Evolutionary conservation across 164 flowering plant genomes (phyloP).

Genomic region (Platanus orientalis): DNA sequence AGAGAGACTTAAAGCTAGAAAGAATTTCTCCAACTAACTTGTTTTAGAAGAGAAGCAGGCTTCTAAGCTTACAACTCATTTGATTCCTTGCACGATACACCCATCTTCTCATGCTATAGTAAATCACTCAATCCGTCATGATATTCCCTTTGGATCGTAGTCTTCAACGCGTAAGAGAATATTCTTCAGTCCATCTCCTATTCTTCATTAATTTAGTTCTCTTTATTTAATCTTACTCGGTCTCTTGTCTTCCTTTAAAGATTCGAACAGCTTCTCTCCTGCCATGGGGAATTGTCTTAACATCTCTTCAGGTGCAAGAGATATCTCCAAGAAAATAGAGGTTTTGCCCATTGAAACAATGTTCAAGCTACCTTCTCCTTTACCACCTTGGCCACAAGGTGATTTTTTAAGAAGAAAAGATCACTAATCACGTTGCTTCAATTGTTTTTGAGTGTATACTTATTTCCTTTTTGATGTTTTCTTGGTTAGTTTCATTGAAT

Average conservation of each 20-base stretch:
- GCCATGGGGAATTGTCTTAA: constrained; percentile 34
- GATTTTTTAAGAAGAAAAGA: background rate
- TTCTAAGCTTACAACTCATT: background rate
- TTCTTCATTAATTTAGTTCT: background rate
- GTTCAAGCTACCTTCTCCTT: constrained; percentile 57
- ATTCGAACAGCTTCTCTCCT: background rate
- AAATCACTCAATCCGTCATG: background rate
- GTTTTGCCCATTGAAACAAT: constrained; percentile 36
- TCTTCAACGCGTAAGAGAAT: background rate
- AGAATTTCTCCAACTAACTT: too few species aligned
- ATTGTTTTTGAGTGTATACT: too few species aligned
- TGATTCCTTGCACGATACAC: background rate
- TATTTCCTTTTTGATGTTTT: background rate
- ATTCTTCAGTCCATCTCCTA: background rate
- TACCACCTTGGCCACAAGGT: constrained; percentile 56
- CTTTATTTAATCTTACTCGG: background rate
- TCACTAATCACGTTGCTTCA: background rate
- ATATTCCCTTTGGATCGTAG: background rate
- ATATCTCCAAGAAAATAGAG: constrained; percentile 16
- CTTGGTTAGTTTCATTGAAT: background rate
- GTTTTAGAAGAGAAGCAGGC: background rate
- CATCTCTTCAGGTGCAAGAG: constrained; percentile 7
- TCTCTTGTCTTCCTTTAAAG: background rate
- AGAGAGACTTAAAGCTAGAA: too few species aligned
- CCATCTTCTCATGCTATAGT: background rate